Conservation (phyloP, 2,329 filamentous ascomycete species). For the Escovopsis sp. region DNA sequence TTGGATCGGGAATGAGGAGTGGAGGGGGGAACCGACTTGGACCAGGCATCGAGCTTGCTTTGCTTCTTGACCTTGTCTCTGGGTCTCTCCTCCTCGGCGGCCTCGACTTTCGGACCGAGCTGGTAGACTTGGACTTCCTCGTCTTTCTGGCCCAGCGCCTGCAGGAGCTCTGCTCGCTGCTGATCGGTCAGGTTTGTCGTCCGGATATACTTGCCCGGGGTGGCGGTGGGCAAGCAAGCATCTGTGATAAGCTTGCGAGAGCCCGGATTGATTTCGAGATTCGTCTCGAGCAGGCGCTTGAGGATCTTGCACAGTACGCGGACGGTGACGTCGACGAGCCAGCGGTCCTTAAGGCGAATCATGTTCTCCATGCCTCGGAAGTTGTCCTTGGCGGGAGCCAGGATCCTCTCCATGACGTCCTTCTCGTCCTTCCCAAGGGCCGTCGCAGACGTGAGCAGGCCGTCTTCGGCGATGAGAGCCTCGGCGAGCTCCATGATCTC, state of each 20-base stretch:
- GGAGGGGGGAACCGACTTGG: conserved; percentile 29
- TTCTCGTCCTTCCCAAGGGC: conserved; percentile 19
- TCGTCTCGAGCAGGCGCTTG: conserved; percentile 60
- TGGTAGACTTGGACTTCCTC: conserved; percentile 37
- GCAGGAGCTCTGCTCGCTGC: conserved; percentile 70
- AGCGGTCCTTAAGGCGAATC: conserved; percentile 78
- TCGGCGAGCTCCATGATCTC: conserved; percentile 92
- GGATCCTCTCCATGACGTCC: conserved; percentile 24
- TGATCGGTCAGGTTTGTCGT: conserved; percentile 68
- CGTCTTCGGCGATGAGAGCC: conserved; percentile 68
- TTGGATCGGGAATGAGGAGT: conserved; percentile 17
- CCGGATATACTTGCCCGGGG: conserved; percentile 38
- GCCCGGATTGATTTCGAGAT: conserved; percentile 50
- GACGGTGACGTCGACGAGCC: conserved; percentile 69
- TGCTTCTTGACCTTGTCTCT: conserved; percentile 35
- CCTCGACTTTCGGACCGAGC: conserved; percentile 17
- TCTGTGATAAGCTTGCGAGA: conserved; percentile 48
- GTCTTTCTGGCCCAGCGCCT: conserved; percentile 43
- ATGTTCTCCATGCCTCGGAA: conserved; percentile 67
- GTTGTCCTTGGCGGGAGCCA: conserved; percentile 24
- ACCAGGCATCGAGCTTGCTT: conserved; percentile 46
- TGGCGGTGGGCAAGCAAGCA: conserved; percentile 43
- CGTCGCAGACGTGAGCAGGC: conserved; percentile 57
- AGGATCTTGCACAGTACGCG: conserved; percentile 74
- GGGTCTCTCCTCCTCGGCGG: conserved; percentile 7